phyloP scores from a whole-genome alignment of 2,329 filamentous ascomycete species.

The Sporothrix dimorphospora region DNA sequence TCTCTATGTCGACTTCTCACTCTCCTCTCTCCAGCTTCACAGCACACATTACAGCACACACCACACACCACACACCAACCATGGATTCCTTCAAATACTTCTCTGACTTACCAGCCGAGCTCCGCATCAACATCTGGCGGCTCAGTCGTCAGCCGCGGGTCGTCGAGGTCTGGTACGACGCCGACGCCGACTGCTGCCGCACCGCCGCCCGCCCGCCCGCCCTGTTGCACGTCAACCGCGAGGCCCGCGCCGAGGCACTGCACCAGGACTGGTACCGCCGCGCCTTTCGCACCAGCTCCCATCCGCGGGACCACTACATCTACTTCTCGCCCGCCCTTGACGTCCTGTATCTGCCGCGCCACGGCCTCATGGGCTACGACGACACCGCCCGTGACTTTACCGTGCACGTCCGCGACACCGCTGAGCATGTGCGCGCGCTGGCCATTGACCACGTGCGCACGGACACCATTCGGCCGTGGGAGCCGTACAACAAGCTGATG shows the following conservation, averaged over 20 bases:
- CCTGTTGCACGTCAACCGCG: constrained; percentile 47
- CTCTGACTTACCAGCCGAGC: constrained; percentile 44
- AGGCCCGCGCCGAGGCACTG: constrained; percentile 49
- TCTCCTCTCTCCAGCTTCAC: not conserved
- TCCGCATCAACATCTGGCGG: constrained; percentile 48
- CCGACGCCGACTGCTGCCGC: constrained; percentile 43
- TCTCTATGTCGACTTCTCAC: not conserved
- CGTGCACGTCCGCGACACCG: constrained; percentile 42
- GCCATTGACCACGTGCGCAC: constrained; percentile 52
- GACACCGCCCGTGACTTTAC: constrained; percentile 48
- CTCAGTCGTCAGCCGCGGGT: constrained; percentile 44
- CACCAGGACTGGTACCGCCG: constrained; percentile 42
- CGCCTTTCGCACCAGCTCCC: constrained; percentile 42
- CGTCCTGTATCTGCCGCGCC: constrained; percentile 46
- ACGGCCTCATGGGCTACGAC: constrained; percentile 47
- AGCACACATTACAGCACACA: not conserved
- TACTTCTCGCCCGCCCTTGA: constrained; percentile 46
- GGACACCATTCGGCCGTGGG: constrained; percentile 52
- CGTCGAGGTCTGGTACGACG: constrained; percentile 47
- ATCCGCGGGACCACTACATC: constrained; percentile 39
- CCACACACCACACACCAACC: not conserved
- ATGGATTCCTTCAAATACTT: constrained; percentile 40
- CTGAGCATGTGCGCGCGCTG: constrained; percentile 44
- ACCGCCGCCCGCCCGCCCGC: constrained; percentile 46
- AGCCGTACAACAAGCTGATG: constrained; percentile 55